Evolutionary conservation across 2,329 filamentous ascomycete species (phyloP).

Genomic region (Calonectria leucothoes): DNA sequence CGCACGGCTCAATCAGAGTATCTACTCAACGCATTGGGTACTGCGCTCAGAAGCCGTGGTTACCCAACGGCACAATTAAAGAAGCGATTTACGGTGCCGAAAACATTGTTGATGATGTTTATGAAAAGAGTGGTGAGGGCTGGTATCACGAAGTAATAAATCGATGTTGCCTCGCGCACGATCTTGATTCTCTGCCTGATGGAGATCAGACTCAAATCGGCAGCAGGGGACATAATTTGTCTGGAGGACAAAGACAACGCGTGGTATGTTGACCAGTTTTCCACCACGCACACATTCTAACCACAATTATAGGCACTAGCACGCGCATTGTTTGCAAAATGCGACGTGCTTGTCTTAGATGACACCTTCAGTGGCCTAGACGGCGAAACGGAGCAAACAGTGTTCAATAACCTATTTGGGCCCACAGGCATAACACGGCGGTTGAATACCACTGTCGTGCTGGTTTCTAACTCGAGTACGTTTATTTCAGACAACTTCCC

Average conservation of each 20-base stretch:
- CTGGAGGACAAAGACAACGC: not conserved
- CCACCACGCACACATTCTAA: not conserved
- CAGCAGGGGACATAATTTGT: not conserved
- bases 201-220: not conserved
- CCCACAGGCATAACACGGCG: not conserved
- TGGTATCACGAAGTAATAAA: not conserved
- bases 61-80: not conserved
- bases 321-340: not conserved
- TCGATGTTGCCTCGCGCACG: not conserved
- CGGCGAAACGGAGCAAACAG: not conserved
- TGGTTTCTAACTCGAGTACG: not conserved
- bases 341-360: not conserved
- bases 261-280: not conserved
- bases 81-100: not conserved
- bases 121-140: not conserved
- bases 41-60: not conserved
- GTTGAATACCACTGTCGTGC: not conserved
- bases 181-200: not conserved
- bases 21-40: not conserved
- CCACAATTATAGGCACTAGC: not conserved
- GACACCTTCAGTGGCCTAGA: not conserved
- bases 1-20: not conserved
- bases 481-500: too few species aligned
- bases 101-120: too few species aligned
- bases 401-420: not conserved